Conservation (phyloP, 2,329 filamentous ascomycete species). For the Fusarium siculi region DNA sequence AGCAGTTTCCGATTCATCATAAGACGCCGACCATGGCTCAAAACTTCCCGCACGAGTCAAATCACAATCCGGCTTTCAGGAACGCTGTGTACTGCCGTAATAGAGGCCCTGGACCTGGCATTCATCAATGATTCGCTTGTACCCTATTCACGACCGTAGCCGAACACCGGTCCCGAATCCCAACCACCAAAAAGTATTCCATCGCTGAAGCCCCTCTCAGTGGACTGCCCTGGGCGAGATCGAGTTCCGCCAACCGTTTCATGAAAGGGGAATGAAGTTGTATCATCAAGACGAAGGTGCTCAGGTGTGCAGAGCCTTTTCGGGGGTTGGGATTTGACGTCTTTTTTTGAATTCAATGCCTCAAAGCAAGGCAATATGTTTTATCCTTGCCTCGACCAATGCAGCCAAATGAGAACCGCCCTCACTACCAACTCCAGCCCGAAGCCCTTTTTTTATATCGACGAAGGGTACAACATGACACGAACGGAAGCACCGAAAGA, state of each 20-base stretch:
- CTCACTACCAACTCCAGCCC: constrained; percentile 71
- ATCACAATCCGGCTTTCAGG: constrained; percentile 45
- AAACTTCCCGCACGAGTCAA: constrained; percentile 45
- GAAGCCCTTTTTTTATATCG: constrained; percentile 83
- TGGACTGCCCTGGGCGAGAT: constrained; percentile 40
- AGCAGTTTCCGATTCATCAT: constrained; percentile 46
- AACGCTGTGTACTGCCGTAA: constrained; percentile 44
- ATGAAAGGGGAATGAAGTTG: constrained; percentile 31
- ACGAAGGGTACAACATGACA: constrained; percentile 98
- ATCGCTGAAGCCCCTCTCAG: constrained; percentile 42
- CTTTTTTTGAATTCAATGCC: constrained; percentile 66
- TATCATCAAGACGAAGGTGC: constrained; percentile 42
- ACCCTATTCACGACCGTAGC: constrained; percentile 41
- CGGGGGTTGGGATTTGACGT: constrained; percentile 54
- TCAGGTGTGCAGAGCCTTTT: constrained; percentile 40
- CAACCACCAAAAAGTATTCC: constrained; percentile 40
- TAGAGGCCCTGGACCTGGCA: constrained; percentile 45
- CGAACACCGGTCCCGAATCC: constrained; percentile 36
- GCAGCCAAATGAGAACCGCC: constrained; percentile 71
- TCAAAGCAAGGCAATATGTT: constrained; percentile 64
- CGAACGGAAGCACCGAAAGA: constrained; percentile 96
- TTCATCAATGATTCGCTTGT: constrained; percentile 47
- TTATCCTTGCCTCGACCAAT: constrained; percentile 69
- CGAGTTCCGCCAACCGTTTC: constrained; percentile 39
- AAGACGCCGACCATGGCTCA: constrained; percentile 46